phyloP scores from a whole-genome alignment of 768 basidiomycete species.

The Psilocybe sp. region DNA sequence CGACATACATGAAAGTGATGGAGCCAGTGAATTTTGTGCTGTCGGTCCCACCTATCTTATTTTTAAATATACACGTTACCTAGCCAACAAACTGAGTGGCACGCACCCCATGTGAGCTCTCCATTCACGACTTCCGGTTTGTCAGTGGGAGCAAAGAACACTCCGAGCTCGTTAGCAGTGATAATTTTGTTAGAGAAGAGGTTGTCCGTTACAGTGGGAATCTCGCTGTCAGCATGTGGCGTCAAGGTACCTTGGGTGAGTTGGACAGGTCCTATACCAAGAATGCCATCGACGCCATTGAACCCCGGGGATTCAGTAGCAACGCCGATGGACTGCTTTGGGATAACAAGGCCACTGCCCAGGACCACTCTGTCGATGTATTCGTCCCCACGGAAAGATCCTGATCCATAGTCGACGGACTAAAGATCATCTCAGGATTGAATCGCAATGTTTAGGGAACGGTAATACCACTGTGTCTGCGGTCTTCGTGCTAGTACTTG shows the following conservation, averaged over 20 bases:
- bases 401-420: slow-evolving; percentile 57
- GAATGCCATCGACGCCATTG: slow-evolving; percentile 54
- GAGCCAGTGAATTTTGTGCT: slow-evolving; percentile 24
- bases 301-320: slow-evolving; percentile 41
- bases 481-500: slow-evolving; percentile 48
- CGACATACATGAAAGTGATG: slow-evolving; percentile 7
- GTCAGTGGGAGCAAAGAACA: slow-evolving; percentile 51
- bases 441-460: not conserved
- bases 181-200: slow-evolving; percentile 39
- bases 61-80: no score
- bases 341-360: slow-evolving; percentile 40
- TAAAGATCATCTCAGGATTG: slow-evolving; percentile 11
- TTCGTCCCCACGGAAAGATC: slow-evolving; percentile 45
- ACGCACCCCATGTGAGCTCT: slow-evolving; percentile 44
- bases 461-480: slow-evolving; percentile 39
- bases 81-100: no score
- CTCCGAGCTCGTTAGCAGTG: slow-evolving; percentile 35
- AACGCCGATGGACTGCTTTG: slow-evolving; percentile 59
- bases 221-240: slow-evolving; percentile 18
- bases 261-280: slow-evolving; percentile 61
- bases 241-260: slow-evolving; percentile 45
- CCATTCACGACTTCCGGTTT: slow-evolving; percentile 34
- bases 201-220: slow-evolving; percentile 60
- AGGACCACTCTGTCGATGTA: slow-evolving; percentile 49
- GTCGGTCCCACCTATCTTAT: slow-evolving; percentile 33